phyloP scores from a whole-genome alignment of 2,329 filamentous ascomycete genomes.

The Clarireedia monteithiana region DNA sequence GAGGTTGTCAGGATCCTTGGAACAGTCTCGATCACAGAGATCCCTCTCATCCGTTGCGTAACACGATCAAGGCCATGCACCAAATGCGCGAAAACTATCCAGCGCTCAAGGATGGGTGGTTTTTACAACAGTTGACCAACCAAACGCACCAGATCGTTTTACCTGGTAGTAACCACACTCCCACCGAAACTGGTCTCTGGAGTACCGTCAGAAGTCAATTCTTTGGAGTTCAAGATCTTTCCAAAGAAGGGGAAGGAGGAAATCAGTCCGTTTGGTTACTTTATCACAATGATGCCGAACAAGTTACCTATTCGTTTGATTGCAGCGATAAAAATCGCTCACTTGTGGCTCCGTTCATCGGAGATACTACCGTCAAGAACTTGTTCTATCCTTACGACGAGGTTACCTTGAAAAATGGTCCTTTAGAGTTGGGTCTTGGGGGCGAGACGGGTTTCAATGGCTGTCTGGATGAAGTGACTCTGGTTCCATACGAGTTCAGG shows the following conservation, averaged over 20 bases:
- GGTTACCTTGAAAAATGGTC: constrained; percentile 40
- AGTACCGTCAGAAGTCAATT: constrained; percentile 46
- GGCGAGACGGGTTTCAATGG: constrained; percentile 42
- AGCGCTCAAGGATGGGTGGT: constrained; percentile 51
- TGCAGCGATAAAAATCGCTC: constrained; percentile 38
- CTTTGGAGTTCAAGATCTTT: constrained; percentile 43
- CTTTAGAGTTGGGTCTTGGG: constrained; percentile 38
- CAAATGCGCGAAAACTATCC: constrained; percentile 49
- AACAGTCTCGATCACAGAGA: constrained; percentile 55
- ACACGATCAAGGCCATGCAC: constrained; percentile 54
- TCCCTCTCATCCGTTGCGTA: constrained; percentile 52
- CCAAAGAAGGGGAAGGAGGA: constrained; percentile 34
- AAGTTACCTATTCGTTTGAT: constrained; percentile 47
- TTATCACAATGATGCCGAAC: constrained; percentile 41
- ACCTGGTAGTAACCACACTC: constrained; percentile 43
- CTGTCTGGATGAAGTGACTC: constrained; percentile 47
- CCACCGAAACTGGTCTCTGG: constrained; percentile 53
- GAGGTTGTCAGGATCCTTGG: constrained; percentile 49
- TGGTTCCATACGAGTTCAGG: constrained; percentile 47
- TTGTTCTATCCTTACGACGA: constrained; percentile 55
- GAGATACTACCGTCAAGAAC: constrained; percentile 50
- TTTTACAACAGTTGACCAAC: constrained; percentile 47
- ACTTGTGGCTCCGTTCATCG: constrained; percentile 48
- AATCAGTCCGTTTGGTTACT: constrained; percentile 42
- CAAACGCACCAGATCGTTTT: constrained; percentile 43